Evolutionary conservation across 495 filamentous ascomycete species (phyloP).

Genomic region (Penicillium nucicola): DNA sequence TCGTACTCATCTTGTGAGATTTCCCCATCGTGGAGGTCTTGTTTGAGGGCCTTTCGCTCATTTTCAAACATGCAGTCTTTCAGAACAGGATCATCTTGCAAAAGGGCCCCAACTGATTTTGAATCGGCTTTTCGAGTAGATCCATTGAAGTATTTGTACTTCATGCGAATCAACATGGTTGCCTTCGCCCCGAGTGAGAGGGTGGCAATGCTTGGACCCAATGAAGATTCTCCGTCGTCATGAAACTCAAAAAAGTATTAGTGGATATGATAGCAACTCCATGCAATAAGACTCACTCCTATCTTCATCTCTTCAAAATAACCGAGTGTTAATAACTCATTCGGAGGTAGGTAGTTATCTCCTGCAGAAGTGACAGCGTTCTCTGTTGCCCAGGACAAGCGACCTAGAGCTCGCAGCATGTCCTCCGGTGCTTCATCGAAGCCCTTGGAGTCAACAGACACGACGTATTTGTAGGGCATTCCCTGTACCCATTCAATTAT

Average conservation of each 20-base stretch:
- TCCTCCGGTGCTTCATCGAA: constrained; percentile 59
- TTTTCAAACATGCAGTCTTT: constrained; percentile 36
- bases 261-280: not conserved
- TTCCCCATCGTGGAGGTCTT: constrained; percentile 17
- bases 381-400: constrained; percentile 64
- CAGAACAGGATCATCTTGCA: constrained; percentile 27
- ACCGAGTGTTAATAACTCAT: constrained; percentile 72
- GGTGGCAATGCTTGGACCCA: constrained; percentile 74
- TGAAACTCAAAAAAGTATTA: constrained; percentile 41
- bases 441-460: constrained; percentile 57
- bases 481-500: constrained; percentile 46
- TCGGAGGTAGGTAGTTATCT: constrained; percentile 36
- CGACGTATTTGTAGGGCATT: constrained; percentile 79
- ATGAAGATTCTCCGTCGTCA: constrained; percentile 75
- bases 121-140: constrained; percentile 22
- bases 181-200: constrained; percentile 70
- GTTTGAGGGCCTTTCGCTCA: constrained; percentile 36
- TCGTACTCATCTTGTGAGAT: constrained; percentile 21
- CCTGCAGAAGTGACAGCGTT: constrained; percentile 29
- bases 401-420: constrained; percentile 55
- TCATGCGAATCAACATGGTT: constrained; percentile 68
- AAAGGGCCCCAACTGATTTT: not conserved
- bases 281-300: constrained; percentile 47
- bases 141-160: constrained; percentile 51
- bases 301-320: constrained; percentile 72